These are phyloP conservation scores for Aphanomyces euteiches DNA, from an alignment of 352 stramenopile species.

Conservation along the genomic window DNA sequence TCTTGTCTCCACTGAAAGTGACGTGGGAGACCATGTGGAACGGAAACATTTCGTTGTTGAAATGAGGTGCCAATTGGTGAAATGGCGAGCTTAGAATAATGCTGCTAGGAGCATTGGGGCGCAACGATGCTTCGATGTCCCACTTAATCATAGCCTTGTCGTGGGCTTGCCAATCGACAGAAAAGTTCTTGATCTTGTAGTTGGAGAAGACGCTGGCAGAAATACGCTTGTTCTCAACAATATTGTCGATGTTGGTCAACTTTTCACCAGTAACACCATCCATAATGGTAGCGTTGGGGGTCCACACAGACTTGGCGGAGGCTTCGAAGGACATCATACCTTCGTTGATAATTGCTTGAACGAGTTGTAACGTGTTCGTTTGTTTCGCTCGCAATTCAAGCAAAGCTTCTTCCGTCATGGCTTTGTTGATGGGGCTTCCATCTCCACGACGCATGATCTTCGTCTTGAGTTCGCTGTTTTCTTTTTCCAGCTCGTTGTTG, in stretches of 20 bases:
- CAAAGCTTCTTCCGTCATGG: slow-evolving; percentile 55
- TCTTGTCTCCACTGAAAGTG: slow-evolving; percentile 74
- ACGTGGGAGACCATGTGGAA: slow-evolving; percentile 76
- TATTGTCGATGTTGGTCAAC: slow-evolving; percentile 50
- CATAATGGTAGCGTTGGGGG: slow-evolving; percentile 61
- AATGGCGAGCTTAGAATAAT: slow-evolving; percentile 66
- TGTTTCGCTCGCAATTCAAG: slow-evolving; percentile 80
- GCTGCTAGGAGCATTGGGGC: slow-evolving; percentile 46
- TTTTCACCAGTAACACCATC: slow-evolving; percentile 50
- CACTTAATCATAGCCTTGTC: slow-evolving; percentile 76
- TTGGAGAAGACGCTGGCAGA: slow-evolving; percentile 58
- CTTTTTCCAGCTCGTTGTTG: slow-evolving; percentile 77
- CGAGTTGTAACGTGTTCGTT: slow-evolving; percentile 53
- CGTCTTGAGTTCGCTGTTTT: slow-evolving; percentile 66
- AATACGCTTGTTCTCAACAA: slow-evolving; percentile 61
- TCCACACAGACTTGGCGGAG: slow-evolving; percentile 53
- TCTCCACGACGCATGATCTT: slow-evolving; percentile 63
- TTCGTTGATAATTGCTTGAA: slow-evolving; percentile 31
- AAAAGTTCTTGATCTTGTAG: slow-evolving; percentile 83
- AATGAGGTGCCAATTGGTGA: slow-evolving; percentile 49
- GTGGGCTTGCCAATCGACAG: slow-evolving; percentile 70
- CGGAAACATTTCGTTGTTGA: slow-evolving; percentile 53
- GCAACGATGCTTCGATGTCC: slow-evolving; percentile 60
- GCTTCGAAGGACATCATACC: slow-evolving; percentile 48
- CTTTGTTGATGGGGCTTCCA: slow-evolving; percentile 37